phyloP scores from a whole-genome alignment of 768 basidiomycete species.

The Xerocomellus chrysenteron region DNA sequence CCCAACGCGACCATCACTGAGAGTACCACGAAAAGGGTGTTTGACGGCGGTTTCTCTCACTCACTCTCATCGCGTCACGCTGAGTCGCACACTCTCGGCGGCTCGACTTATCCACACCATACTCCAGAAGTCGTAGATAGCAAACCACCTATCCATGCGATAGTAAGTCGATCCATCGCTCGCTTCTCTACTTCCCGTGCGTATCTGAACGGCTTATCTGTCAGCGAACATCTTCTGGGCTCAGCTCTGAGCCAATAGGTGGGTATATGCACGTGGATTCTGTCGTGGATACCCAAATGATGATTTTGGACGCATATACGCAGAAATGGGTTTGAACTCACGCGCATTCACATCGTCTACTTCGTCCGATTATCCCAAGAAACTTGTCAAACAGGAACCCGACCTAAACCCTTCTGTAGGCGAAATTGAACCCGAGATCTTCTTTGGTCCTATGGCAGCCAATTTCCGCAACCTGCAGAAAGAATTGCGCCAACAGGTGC shows the following conservation, averaged over 20 bases:
- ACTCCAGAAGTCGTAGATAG: slow-evolving; percentile 2
- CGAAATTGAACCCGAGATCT: not conserved
- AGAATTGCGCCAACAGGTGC: slow-evolving; percentile 16
- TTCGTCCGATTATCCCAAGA: slow-evolving; percentile 8
- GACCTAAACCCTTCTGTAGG: not conserved
- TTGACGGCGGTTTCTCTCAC: slow-evolving; percentile 10
- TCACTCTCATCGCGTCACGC: slow-evolving; percentile 10
- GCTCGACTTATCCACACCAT: slow-evolving; percentile 3
- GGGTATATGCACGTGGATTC: slow-evolving; percentile 18
- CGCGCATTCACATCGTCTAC: slow-evolving; percentile 1
- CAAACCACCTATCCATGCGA: not conserved
- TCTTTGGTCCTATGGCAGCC: slow-evolving; percentile 4
- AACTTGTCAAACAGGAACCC: slow-evolving; percentile 9
- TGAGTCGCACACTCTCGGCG: slow-evolving; percentile 12
- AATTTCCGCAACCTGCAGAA: slow-evolving; percentile 3
- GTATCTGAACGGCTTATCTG: not conserved
- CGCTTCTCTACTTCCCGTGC: not conserved
- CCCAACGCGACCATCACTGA: slow-evolving; percentile 9
- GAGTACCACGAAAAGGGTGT: not conserved
- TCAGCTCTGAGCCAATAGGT: slow-evolving; percentile 20
- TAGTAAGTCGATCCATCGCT: slow-evolving; percentile 6
- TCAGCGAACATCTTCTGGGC: slow-evolving; percentile 12
- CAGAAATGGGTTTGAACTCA: slow-evolving; percentile 8
- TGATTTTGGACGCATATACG: slow-evolving; percentile 9
- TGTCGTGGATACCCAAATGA: not conserved